Conservation (phyloP, 2,329 filamentous ascomycete genomes). For the Coniochaeta hoffmannii region DNA sequence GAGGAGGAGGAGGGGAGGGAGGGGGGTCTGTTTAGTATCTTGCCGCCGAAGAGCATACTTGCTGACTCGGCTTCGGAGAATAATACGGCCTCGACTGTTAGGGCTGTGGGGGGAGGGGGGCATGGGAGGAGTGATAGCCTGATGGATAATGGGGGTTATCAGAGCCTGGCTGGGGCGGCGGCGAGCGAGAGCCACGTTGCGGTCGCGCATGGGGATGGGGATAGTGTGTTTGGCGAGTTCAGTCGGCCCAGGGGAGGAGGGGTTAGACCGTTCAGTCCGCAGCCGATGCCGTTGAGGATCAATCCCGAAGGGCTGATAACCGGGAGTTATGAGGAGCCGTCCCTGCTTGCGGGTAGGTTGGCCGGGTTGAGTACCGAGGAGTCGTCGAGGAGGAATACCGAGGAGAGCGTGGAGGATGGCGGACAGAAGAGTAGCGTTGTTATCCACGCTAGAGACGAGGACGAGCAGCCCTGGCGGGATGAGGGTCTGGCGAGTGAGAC, state of each 20-base stretch:
- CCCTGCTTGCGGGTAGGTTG: not conserved
- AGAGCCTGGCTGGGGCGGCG: constrained; percentile 45
- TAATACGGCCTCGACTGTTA: not conserved
- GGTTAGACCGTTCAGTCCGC: constrained; percentile 53
- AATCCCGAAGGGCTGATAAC: constrained; percentile 23
- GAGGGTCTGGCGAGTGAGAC: not conserved
- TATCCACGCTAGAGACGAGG: constrained; percentile 10
- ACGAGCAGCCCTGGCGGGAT: constrained; percentile 1
- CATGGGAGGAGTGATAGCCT: constrained; percentile 38
- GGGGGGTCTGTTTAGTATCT: constrained; percentile 55
- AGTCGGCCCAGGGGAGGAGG: constrained; percentile 39
- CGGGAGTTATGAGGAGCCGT: constrained; percentile 10
- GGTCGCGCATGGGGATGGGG: constrained; percentile 24
- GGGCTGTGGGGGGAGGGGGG: constrained; percentile 13
- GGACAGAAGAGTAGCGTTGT: not conserved
- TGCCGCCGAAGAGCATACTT: constrained; percentile 57
- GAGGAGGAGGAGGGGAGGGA: constrained; percentile 22
- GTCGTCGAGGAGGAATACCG: not conserved
- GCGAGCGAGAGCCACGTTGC: constrained; percentile 15
- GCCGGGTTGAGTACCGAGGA: not conserved
- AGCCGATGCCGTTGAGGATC: constrained; percentile 28
- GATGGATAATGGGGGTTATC: constrained; percentile 39
- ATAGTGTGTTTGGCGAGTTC: constrained; percentile 48
- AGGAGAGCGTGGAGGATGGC: not conserved
- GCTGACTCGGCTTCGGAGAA: constrained; percentile 38